phyloP scores from a whole-genome alignment of 805 yeast genomes.

The Scheffersomyces amazonensis region DNA sequence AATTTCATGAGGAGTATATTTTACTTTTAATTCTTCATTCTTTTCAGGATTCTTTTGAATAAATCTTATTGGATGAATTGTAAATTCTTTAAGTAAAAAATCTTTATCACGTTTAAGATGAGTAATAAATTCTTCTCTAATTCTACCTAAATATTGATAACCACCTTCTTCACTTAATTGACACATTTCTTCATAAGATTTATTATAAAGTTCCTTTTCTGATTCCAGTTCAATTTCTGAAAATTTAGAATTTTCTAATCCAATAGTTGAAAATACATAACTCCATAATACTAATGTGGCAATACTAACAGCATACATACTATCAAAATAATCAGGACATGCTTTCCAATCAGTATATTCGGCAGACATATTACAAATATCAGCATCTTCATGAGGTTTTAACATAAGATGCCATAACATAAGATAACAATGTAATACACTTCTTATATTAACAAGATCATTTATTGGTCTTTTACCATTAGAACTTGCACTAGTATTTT shows the following conservation, averaged over 20 bases:
- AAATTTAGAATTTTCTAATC: slow-evolving; percentile 26
- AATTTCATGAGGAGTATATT: slow-evolving; percentile 22
- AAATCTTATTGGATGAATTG: slow-evolving; percentile 19
- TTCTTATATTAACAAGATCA: slow-evolving; percentile 30
- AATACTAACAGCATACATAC: slow-evolving; percentile 33
- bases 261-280: slow-evolving; percentile 30
- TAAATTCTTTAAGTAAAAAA: slow-evolving; percentile 18
- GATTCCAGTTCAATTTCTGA: slow-evolving; percentile 13
- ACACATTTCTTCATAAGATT: slow-evolving; percentile 21
- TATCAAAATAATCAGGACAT: slow-evolving; percentile 34
- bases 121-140: slow-evolving; percentile 30
- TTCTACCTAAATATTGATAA: slow-evolving; percentile 30
- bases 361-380: slow-evolving; percentile 1
- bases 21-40: slow-evolving; percentile 5
- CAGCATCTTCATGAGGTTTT: slow-evolving; percentile 18
- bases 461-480: slow-evolving; percentile 9
- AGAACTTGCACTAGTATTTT: background rate
- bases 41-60: slow-evolving; percentile 4
- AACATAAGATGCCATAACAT: slow-evolving; percentile 39
- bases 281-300: slow-evolving; percentile 41
- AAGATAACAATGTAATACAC: slow-evolving; percentile 38
- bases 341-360: slow-evolving; percentile 26
- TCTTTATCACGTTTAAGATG: slow-evolving; percentile 18
- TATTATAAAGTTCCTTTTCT: slow-evolving; percentile 5
- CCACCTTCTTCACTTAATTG: slow-evolving; percentile 35